Percentiles rank a stretch among this genome's conserved stretches.
phyloP scores from a whole-genome alignment of 805 yeast species.

The Geotrichum ghanense region DNA sequence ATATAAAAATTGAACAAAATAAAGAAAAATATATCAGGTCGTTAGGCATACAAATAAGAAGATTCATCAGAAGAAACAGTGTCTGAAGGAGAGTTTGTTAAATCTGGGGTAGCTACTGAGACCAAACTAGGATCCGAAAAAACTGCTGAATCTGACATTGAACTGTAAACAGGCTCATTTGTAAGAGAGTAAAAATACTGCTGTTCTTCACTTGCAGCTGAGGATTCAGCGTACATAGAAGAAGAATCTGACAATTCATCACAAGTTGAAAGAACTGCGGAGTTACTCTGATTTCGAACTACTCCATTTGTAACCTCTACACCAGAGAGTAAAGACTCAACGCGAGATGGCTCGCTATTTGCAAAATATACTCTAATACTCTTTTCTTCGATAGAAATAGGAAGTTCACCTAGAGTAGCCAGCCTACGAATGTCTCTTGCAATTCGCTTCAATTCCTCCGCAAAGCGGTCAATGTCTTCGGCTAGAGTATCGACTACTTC shows the following conservation, averaged over 20 bases:
- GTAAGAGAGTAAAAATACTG: background rate
- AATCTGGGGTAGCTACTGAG: constrained; percentile 12
- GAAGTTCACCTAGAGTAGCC: constrained; percentile 53
- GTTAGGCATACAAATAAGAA: background rate
- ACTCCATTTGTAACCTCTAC: constrained; percentile 48
- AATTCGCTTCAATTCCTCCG: constrained; percentile 28
- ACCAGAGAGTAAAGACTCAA: constrained; percentile 47
- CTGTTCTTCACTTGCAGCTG: background rate
- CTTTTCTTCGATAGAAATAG: constrained; percentile 36
- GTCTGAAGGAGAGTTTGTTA: constrained; percentile 6
- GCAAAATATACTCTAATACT: constrained; percentile 55
- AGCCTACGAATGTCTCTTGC: constrained; percentile 35
- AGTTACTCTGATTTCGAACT: constrained; percentile 24
- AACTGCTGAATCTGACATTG: background rate
- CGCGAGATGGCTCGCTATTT: constrained; percentile 48
- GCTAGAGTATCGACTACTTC: constrained; percentile 32
- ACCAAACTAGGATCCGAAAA: background rate
- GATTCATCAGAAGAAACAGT: background rate
- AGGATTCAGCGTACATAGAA: background rate
- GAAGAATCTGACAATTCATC: background rate
- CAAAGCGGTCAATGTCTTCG: constrained; percentile 22
- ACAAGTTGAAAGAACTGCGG: background rate
- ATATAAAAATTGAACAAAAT: background rate
- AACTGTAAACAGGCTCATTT: background rate
- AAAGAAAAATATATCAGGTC: background rate